Evolutionary conservation across 2,329 filamentous ascomycete genomes (phyloP).

Genomic region (Kalmusia sp.): DNA sequence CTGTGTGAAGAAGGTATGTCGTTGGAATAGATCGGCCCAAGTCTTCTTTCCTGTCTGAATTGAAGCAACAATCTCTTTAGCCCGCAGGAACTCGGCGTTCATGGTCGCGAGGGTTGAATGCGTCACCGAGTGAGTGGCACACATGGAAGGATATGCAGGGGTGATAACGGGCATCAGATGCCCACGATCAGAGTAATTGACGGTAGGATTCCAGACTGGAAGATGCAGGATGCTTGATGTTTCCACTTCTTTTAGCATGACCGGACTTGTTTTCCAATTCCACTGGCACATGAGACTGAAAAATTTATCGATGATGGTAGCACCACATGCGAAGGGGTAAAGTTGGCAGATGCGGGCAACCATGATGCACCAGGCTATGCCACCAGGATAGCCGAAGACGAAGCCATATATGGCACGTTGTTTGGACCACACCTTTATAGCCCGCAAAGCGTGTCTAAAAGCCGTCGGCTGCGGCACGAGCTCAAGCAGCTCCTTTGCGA

Average conservation of each 20-base stretch:
- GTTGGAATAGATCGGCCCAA: slow-evolving; percentile 89
- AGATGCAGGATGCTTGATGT: slow-evolving; percentile 76
- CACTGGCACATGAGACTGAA: slow-evolving; percentile 90
- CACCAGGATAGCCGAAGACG: slow-evolving; percentile 94
- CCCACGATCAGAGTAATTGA: slow-evolving; percentile 80
- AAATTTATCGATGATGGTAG: slow-evolving; percentile 90
- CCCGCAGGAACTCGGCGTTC: slow-evolving; percentile 80
- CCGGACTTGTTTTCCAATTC: slow-evolving; percentile 95
- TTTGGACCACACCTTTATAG: slow-evolving; percentile 96
- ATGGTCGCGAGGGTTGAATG: slow-evolving; percentile 86
- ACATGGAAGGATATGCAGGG: slow-evolving; percentile 97
- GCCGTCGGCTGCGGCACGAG: slow-evolving; percentile 89
- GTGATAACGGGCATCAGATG: slow-evolving; percentile 99
- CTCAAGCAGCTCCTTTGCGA: slow-evolving; percentile 89
- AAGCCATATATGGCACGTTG: slow-evolving; percentile 93
- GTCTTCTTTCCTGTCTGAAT: slow-evolving; percentile 78
- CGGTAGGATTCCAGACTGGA: slow-evolving; percentile 91
- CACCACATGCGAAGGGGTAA: slow-evolving; percentile 89
- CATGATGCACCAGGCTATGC: slow-evolving; percentile 98
- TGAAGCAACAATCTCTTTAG: slow-evolving; percentile 76
- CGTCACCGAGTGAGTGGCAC: slow-evolving; percentile 92
- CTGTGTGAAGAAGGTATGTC: slow-evolving; percentile 90
- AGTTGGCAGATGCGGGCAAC: slow-evolving; percentile 95
- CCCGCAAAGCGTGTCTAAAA: slow-evolving; percentile 86
- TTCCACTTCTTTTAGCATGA: slow-evolving; percentile 87